These are phyloP conservation scores for Verticillium isaacii DNA, from an alignment of 2,329 filamentous ascomycete species.

Conservation along the genomic window DNA sequence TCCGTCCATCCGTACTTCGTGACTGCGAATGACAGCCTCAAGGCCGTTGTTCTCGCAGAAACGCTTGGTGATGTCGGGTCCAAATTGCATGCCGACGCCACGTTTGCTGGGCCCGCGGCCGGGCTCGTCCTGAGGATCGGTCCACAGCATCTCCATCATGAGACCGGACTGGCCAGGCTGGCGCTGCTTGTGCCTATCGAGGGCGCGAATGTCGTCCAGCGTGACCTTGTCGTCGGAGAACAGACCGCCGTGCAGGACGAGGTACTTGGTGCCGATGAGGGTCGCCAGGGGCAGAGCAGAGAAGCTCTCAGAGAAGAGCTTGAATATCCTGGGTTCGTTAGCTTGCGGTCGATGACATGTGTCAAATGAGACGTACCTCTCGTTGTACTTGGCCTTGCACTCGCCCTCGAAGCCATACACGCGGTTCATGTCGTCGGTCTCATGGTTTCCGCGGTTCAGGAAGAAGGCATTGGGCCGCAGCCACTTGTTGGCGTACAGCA, in stretches of 20 bases:
- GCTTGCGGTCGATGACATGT: not conserved
- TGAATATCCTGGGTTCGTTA: slow-evolving; percentile 63
- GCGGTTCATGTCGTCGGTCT: slow-evolving; percentile 99
- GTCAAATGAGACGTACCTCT: slow-evolving; percentile 42
- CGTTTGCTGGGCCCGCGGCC: slow-evolving; percentile 93
- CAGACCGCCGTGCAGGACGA: slow-evolving; percentile 89
- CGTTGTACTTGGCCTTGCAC: slow-evolving; percentile 97
- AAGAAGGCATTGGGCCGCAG: slow-evolving; percentile 82
- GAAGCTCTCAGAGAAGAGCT: slow-evolving; percentile 97
- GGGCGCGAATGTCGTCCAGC: slow-evolving; percentile 87
- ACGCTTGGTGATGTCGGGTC: slow-evolving; percentile 89
- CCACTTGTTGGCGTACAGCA: slow-evolving; percentile 97
- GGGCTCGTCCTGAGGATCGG: slow-evolving; percentile 81
- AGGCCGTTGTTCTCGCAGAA: slow-evolving; percentile 97
- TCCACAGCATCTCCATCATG: slow-evolving; percentile 99
- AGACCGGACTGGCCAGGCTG: slow-evolving; percentile 90
- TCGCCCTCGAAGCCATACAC: slow-evolving; percentile 98
- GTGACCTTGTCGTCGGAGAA: slow-evolving; percentile 94
- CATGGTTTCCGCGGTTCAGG: slow-evolving; percentile 96
- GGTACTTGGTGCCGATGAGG: slow-evolving; percentile 82
- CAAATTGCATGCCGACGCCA: slow-evolving; percentile 94
- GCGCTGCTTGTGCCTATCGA: slow-evolving; percentile 84
- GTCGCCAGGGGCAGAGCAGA: slow-evolving; percentile 90
- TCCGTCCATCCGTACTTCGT: slow-evolving; percentile 98
- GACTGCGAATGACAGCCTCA: slow-evolving; percentile 91